Evolutionary conservation across 176 grass and related monocot species (phyloP), one percentile per base, ranked within the genome.

Genomic region (Themeda triandra): DNA sequence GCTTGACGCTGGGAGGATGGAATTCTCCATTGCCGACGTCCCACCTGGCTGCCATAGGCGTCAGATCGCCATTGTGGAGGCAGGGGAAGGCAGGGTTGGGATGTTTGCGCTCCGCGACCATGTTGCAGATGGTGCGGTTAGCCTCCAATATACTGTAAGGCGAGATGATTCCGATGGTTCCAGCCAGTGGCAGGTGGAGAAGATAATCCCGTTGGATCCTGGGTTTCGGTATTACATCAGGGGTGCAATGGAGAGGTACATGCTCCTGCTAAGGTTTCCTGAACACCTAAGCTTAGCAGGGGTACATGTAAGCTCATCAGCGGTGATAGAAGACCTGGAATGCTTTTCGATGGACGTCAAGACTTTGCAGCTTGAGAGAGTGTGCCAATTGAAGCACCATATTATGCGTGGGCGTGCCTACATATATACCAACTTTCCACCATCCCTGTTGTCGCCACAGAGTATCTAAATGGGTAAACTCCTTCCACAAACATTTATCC

Each of bases 361-460:
- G 49, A 80, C 63, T 9, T 63, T 85, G 39, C 63, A 81, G 71
- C 77, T 85, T 81, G 29, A 85, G 48, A 85, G 24, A 17, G 5
- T 85, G 18, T 89, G 87, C 44, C 25, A 19, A 32, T 48, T 89
- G 77, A 89, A 81, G 44, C 49, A 89, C 42, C 76, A 63, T 71
- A 85, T 76, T 29, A 9, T 70, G 28, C 24, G 13, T 2, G 77
- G 63, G 28, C 24, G 13, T 2, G 77, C 82, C 0, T 51, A 63
- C 77, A 76, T 85, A 51, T 89, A 89, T 81, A 71, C 82, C 39
- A 85, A 63, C 39, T 89, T 85, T 35, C 87, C 63, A 4, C 77
- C 82, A 10, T 81, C 19, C 4, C 5, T 89, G 51, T 8, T 89
- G 51, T 89, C 87, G 0, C 28, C 69, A 17, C 63, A 46, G 13